Base-by-base conservation (phyloP, 225 moss, liverwort and hornwort genomes). In the Polytrichum commune region DNA sequence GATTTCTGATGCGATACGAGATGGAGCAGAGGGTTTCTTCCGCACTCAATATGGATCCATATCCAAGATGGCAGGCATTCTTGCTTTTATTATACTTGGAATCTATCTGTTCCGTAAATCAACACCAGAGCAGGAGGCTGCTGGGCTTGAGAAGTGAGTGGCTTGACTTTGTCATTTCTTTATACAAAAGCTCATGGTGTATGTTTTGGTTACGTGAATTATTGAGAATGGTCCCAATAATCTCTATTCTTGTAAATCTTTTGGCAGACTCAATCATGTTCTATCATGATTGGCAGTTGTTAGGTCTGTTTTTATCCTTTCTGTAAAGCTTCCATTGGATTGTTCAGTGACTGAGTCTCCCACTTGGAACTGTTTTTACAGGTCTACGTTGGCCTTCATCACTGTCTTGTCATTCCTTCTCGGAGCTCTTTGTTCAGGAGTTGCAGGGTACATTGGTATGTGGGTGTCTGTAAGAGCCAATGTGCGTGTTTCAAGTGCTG, bases 391-490 rank as follows among this genome's bases (percentile, higher is more conserved):
- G 78, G 97, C 94, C 28, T 85, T 91, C 64, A 98, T 94, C 55
- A 94, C 95, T 38, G 95, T 92, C 29, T 77, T 96, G 62, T 96
- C 97, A 32, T 98, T 98, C 71, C 81, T 94, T 76, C 83, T 98
- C 16, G 97, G 97, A 77, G 97, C 97, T 72, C 68, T 98, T 69
- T 98, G 97, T 76, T 98, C 95, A 28, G 97, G 94, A 8, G 88
- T 98, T 72, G 97, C 97, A 6, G 95, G 95, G 22, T 98, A 91
- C 27, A 86, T 92, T 77, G 97, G 97, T 16, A 98, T 98, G 97
- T 98, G 97, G 95, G 97, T 98, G 69, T 92, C 97, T 23, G 97
- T 98, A 26, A 89, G 95, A 75, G 97, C 97, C 65, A 98, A 98
- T 78, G 97, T 98, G 76, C 92, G 97, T 26, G 95, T 98, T 73